These are phyloP conservation scores for Colletotrichum eleusines DNA, from an alignment of 2,329 filamentous ascomycete species.

Conservation along the genomic window DNA sequence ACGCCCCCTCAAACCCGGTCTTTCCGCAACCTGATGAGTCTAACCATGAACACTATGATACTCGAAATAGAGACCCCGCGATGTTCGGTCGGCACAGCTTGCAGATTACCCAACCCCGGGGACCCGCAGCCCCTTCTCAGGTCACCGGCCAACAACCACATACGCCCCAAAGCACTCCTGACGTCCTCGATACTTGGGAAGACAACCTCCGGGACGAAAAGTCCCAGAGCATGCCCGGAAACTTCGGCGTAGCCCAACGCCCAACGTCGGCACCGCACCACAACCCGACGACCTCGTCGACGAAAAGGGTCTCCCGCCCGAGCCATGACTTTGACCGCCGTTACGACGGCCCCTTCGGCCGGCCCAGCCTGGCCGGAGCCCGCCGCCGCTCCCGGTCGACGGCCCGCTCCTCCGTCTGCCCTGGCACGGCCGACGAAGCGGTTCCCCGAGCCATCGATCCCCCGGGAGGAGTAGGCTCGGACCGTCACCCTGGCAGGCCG, in stretches of 20 bases:
- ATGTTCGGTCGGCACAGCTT: conserved; percentile 33
- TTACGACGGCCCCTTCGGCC: conserved; percentile 40
- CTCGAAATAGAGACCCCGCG: neutral
- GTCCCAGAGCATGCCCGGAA: conserved; percentile 11
- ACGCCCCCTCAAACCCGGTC: neutral
- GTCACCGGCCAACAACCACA: neutral
- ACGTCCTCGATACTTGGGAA: neutral
- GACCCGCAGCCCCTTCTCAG: neutral
- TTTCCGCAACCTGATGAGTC: neutral
- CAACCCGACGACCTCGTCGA: neutral
- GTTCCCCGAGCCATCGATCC: neutral
- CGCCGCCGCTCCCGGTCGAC: conserved; percentile 14
- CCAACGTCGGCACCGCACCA: conserved; percentile 1
- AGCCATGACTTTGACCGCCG: conserved; percentile 41
- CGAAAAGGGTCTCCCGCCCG: conserved; percentile 1
- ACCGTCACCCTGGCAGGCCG: neutral
- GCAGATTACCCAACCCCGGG: conserved; percentile 13
- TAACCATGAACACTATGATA: neutral
- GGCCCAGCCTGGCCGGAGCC: conserved; percentile 28
- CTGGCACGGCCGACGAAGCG: neutral
- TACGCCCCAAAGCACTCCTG: neutral
- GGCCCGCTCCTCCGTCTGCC: neutral
- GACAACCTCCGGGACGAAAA: conserved; percentile 13
- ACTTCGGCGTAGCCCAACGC: conserved; percentile 5
- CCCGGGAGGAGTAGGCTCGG: neutral